Evolutionary conservation across 2,329 filamentous ascomycete species (phyloP).

Genomic region (Hypoxylon sp.): DNA sequence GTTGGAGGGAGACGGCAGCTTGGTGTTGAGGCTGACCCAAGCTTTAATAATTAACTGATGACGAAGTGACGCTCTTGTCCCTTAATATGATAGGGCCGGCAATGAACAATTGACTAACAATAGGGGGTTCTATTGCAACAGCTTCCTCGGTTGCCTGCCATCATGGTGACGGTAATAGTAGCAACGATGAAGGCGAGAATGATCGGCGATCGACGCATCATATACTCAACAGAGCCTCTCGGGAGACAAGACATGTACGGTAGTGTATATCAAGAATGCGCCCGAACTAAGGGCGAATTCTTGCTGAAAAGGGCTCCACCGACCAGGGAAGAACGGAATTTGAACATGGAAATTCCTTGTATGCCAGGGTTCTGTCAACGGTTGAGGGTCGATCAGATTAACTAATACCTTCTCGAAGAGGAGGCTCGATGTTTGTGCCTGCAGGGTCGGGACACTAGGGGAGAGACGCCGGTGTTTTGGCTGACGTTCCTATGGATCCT

Average conservation of each 20-base stretch:
- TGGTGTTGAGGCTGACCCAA: constrained; percentile 35
- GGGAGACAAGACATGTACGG: constrained; percentile 13
- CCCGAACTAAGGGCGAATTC: constrained; percentile 21
- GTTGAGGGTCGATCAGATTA: constrained; percentile 31
- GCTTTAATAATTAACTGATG: constrained; percentile 25
- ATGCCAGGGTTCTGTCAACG: not conserved
- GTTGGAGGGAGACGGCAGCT: constrained; percentile 14
- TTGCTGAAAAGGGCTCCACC: constrained; percentile 15
- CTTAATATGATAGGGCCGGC: constrained; percentile 17
- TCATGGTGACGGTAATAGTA: constrained; percentile 17
- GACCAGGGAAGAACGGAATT: constrained; percentile 16
- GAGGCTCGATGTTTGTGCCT: constrained; percentile 22
- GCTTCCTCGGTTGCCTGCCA: constrained; percentile 5
- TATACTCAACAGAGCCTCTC: constrained; percentile 25
- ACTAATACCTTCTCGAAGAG: constrained; percentile 34
- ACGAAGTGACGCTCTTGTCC: constrained; percentile 20
- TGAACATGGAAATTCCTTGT: constrained; percentile 23
- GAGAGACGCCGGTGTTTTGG: constrained; percentile 32
- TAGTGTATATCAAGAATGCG: constrained; percentile 10
- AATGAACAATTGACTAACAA: constrained; percentile 8
- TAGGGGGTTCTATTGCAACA: not conserved
- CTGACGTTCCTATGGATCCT: constrained; percentile 29
- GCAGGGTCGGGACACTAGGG: constrained; percentile 17
- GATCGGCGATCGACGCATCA: constrained; percentile 19
- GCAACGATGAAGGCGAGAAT: constrained; percentile 7